Percentiles rank a stretch among this genome's conserved stretches.
Evolutionary conservation across 1,284 basidiomycete species (phyloP).

Genomic region (Porphyrellus sp.): DNA sequence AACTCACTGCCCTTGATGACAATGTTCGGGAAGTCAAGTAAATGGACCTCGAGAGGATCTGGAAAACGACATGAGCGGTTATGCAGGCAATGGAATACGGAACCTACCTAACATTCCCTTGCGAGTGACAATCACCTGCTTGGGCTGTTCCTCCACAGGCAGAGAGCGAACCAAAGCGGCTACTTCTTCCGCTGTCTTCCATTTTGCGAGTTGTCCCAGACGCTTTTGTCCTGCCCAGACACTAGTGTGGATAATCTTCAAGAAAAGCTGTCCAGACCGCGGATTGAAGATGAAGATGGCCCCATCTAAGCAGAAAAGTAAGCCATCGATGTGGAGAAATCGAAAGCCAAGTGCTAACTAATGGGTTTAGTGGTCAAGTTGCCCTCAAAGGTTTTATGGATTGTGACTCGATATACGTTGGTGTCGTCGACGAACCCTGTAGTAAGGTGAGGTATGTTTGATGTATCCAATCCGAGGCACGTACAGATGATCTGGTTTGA

Average conservation of each 20-base stretch:
- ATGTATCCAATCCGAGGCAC: slow-evolving; percentile 26
- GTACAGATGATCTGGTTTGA: slow-evolving; percentile 98
- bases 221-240: slow-evolving; percentile 99
- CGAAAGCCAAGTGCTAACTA: slow-evolving; percentile 48
- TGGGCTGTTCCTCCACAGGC: slow-evolving; percentile 98
- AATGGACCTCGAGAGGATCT: slow-evolving; percentile 96
- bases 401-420: slow-evolving; percentile 98
- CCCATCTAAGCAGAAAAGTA: slow-evolving; percentile 57
- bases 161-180: slow-evolving; percentile 95
- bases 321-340: background rate
- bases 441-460: slow-evolving; percentile 9
- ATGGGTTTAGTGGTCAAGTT: slow-evolving; percentile 99
- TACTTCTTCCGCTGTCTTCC: slow-evolving; percentile 99
- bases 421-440: slow-evolving; percentile 98
- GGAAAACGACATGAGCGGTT: slow-evolving; percentile 8
- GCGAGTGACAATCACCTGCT: slow-evolving; percentile 98
- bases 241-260: slow-evolving; percentile 99
- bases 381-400: slow-evolving; percentile 99
- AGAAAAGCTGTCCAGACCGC: slow-evolving; percentile 95
- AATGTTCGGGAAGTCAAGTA: slow-evolving; percentile 99
- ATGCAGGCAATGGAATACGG: background rate
- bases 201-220: slow-evolving; percentile 98
- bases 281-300: slow-evolving; percentile 99
- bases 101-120: slow-evolving; percentile 94
- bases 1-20: slow-evolving; percentile 99